Evolutionary conservation across 2,329 filamentous ascomycete species (phyloP), one percentile per base, ranked within the genome.

Genomic region (Beauveria sp.): DNA sequence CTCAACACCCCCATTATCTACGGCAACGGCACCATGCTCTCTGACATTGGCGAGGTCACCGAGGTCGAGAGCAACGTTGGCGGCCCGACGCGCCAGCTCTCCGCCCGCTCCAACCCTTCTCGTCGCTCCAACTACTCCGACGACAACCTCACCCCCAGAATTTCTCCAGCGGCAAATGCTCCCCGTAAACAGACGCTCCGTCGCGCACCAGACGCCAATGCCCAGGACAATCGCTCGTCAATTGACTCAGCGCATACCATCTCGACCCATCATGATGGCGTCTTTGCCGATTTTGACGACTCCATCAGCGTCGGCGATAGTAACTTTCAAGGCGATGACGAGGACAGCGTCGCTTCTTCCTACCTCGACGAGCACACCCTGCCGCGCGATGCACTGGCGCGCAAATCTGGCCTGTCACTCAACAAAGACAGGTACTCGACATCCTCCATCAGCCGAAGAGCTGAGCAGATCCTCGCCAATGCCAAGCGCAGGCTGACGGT

Each of bases 401-500:
- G 30, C 42, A 60, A 50, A 16, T 54, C 58, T 10, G 50, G 53
- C 22, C n/a, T 34, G 22, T 60, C 58, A 3, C 46, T 63, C 28
- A 64, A 61, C 28, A 84, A 86, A 61, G 83, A 89, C 60, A 80
- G 81, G 50, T 85, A 88, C 68, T 90, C 90, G 3, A 90, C 89
- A 54, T 86, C 83, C 18, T 86, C 90, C 26, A 76, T 96, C 65
- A 93, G 91, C 72, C 87, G 88, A 66, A 85, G 91, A 68, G 93
- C 93, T 1, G 93, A 97, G 71, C 81, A 93, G 70, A 97, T 97
- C 70, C 80, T 98, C 60, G 91, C 92, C 61, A 96, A 96, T 74
- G 93, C 93, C 38, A 97, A 97, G 77, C 88, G 86, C 72, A 83
- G 92, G 67, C 79, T 98, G 64, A 95, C 90, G 70, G 91, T 96